Conservation (phyloP, 2,329 filamentous ascomycete genomes). For the Arachnopeziza araneosa region DNA sequence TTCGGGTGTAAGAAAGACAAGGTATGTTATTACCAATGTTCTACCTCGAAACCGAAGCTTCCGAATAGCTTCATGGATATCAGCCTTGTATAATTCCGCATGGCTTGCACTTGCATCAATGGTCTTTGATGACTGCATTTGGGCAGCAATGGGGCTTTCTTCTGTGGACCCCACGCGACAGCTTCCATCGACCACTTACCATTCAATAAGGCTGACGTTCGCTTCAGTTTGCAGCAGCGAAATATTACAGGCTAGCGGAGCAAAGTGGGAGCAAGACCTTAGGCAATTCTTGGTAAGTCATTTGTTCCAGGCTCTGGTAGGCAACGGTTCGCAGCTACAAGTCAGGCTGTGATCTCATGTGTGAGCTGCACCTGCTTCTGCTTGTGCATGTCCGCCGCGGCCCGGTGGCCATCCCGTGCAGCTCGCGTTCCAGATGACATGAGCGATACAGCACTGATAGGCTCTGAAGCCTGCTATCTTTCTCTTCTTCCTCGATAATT, state of each 20-base stretch:
- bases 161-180: slow-evolving; percentile 15
- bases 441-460: slow-evolving; percentile 20
- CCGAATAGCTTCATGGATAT: slow-evolving; percentile 24
- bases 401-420: slow-evolving; percentile 12
- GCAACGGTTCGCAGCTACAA: background rate
- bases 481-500: background rate
- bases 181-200: slow-evolving; percentile 14
- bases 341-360: slow-evolving; percentile 17
- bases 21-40: slow-evolving; percentile 52
- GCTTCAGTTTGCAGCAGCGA: slow-evolving; percentile 68
- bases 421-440: slow-evolving; percentile 30
- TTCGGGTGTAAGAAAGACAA: slow-evolving; percentile 98
- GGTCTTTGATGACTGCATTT: slow-evolving; percentile 32
- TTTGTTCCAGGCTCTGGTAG: background rate
- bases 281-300: slow-evolving; percentile 87
- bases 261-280: slow-evolving; percentile 82
- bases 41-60: slow-evolving; percentile 10
- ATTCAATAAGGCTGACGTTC: slow-evolving; percentile 42
- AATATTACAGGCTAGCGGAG: slow-evolving; percentile 89
- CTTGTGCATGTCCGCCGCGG: slow-evolving; percentile 11
- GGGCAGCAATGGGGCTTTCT: slow-evolving; percentile 39
- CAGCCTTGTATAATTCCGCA: slow-evolving; percentile 22
- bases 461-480: slow-evolving; percentile 8
- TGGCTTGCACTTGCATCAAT: slow-evolving; percentile 25
- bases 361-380: slow-evolving; percentile 7